phyloP scores from a whole-genome alignment of 23 red algal genomes.

The Gracilaria caudata region DNA sequence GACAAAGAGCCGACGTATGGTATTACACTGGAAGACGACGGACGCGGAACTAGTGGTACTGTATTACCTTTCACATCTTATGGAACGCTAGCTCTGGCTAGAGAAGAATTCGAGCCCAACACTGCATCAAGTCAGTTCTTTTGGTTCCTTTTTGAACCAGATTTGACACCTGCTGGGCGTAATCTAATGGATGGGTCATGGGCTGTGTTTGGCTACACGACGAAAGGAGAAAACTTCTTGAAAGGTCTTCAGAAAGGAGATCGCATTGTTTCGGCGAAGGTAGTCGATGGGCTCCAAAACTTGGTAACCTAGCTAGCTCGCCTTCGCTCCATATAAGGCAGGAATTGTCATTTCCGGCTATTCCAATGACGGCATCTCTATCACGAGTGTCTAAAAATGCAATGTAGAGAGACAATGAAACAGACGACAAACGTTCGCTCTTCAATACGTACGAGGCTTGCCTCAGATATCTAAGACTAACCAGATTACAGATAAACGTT shows the following conservation, averaged over 20 bases:
- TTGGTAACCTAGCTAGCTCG: constrained; percentile 7
- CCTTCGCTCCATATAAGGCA: not conserved
- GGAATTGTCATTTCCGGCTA: not conserved
- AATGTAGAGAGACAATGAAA: not conserved
- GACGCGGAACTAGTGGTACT: constrained; percentile 75
- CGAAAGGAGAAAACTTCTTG: constrained; percentile 81
- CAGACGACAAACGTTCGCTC: not conserved
- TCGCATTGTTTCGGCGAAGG: constrained; percentile 75
- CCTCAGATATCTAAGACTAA: not conserved
- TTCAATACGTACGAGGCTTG: not conserved
- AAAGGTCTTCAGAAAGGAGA: constrained; percentile 85
- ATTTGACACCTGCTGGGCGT: constrained; percentile 94
- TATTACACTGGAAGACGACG: constrained; percentile 94
- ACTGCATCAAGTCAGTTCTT: constrained; percentile 92
- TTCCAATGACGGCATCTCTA: not conserved
- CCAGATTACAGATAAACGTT: not conserved
- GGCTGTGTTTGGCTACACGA: constrained; percentile 93
- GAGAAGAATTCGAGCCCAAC: constrained; percentile 89
- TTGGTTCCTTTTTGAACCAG: constrained; percentile 99
- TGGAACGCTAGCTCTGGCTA: constrained; percentile 83
- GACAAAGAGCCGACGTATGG: constrained; percentile 90
- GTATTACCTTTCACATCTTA: constrained; percentile 92
- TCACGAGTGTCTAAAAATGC: not conserved
- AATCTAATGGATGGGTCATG: constrained; percentile 95
- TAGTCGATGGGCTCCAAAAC: constrained; percentile 82